A percentile compares a stretch with the other conserved stretches of the same genome.
These are phyloP conservation scores for Volutella citrinella DNA, from an alignment of 2,329 filamentous ascomycete genomes.

Conservation along the genomic window DNA sequence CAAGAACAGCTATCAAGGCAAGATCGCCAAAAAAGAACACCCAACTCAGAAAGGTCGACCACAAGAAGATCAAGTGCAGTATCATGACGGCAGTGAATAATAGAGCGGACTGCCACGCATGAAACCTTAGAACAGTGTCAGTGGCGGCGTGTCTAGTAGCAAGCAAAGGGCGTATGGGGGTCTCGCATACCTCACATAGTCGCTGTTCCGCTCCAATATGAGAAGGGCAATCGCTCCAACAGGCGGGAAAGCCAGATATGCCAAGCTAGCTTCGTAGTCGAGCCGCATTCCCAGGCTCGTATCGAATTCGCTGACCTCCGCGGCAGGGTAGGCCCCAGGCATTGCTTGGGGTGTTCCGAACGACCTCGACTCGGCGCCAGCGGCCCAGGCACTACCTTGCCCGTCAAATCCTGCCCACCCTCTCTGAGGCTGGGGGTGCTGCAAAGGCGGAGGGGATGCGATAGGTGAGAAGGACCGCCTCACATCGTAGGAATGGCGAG, in stretches of 20 bases:
- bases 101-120: slow-evolving; percentile 91
- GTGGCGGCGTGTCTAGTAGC: slow-evolving; percentile 7
- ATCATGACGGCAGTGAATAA: slow-evolving; percentile 74
- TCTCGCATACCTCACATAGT: slow-evolving; percentile 80
- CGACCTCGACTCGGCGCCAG: slow-evolving; percentile 17
- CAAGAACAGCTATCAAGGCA: slow-evolving; percentile 71
- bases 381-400: slow-evolving; percentile 30
- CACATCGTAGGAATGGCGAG: slow-evolving; percentile 54
- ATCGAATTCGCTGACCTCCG: slow-evolving; percentile 77
- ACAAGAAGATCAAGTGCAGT: slow-evolving; percentile 81
- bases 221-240: slow-evolving; percentile 81
- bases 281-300: slow-evolving; percentile 84
- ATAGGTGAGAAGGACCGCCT: slow-evolving; percentile 52
- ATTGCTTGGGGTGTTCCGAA: slow-evolving; percentile 23
- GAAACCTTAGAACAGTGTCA: slow-evolving; percentile 60
- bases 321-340: slow-evolving; percentile 37
- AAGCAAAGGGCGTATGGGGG: background rate
- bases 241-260: slow-evolving; percentile 83
- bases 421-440: slow-evolving; percentile 55
- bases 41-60: slow-evolving; percentile 83
- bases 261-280: slow-evolving; percentile 86
- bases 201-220: slow-evolving; percentile 87
- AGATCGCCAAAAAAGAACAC: slow-evolving; percentile 75
- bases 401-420: slow-evolving; percentile 45
- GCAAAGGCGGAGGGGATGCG: slow-evolving; percentile 39